Evolutionary conservation across 2,329 filamentous ascomycete species (phyloP).

Genomic region (Macroventuria anomochaeta): DNA sequence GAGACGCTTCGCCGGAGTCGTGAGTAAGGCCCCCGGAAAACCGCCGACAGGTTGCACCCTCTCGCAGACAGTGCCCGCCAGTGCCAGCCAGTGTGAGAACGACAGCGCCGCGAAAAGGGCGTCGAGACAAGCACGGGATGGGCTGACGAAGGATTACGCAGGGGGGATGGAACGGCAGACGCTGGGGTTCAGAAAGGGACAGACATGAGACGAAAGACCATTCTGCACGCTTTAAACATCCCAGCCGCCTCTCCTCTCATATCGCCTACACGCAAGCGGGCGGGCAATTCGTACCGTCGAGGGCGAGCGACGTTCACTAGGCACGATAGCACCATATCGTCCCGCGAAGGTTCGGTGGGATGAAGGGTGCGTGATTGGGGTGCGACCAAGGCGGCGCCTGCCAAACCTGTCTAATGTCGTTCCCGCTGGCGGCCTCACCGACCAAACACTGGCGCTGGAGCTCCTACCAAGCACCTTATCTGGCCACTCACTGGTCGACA

Average conservation of each 20-base stretch:
- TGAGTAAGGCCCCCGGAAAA: slow-evolving; percentile 8
- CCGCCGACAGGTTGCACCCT: slow-evolving; percentile 11
- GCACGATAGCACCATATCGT: slow-evolving; percentile 25
- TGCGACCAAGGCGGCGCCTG: slow-evolving; percentile 22
- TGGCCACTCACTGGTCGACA: slow-evolving; percentile 21
- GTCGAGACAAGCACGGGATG: slow-evolving; percentile 31
- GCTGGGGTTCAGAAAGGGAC: slow-evolving; percentile 30
- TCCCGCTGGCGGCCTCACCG: slow-evolving; percentile 20
- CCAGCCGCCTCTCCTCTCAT: slow-evolving; percentile 33
- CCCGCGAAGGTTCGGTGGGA: slow-evolving; percentile 21
- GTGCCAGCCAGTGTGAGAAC: slow-evolving; percentile 9
- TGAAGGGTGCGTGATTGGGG: slow-evolving; percentile 19
- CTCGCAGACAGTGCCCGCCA: neutral
- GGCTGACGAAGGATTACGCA: slow-evolving; percentile 35
- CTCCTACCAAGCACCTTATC: neutral
- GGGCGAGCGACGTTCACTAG: slow-evolving; percentile 17
- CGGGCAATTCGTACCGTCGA: slow-evolving; percentile 15
- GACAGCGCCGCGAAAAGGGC: slow-evolving; percentile 17
- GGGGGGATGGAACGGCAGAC: slow-evolving; percentile 28
- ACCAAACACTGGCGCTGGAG: slow-evolving; percentile 16
- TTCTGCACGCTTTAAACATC: slow-evolving; percentile 35
- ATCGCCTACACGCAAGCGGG: slow-evolving; percentile 25
- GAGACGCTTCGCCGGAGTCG: slow-evolving; percentile 4
- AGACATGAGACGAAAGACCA: slow-evolving; percentile 40
- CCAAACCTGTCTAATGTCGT: slow-evolving; percentile 37